These are phyloP conservation scores for Sugiyamaella qingdaonensis DNA, from an alignment of 805 yeast species.

Conservation along the genomic window DNA sequence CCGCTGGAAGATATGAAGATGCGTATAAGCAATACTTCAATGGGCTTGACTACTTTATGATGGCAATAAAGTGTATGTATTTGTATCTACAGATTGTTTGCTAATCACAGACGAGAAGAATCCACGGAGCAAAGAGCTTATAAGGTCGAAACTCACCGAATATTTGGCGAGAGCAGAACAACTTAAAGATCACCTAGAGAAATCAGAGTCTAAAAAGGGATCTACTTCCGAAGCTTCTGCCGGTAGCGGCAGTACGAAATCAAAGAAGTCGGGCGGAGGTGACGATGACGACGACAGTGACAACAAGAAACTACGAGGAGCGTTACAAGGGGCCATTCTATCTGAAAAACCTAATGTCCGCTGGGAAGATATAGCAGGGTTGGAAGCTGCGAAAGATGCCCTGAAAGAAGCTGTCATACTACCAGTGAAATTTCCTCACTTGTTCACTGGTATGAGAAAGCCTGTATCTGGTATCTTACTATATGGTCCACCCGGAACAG, in stretches of 20 bases:
- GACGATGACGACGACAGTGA: constrained; percentile 71
- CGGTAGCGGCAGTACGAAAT: constrained; percentile 54
- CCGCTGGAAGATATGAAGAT: constrained; percentile 84
- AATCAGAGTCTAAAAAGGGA: constrained; percentile 41
- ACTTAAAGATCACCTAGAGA: constrained; percentile 81
- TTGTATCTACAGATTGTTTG: background rate
- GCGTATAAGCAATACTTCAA: constrained; percentile 90
- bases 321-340: constrained; percentile 85
- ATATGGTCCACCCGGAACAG: constrained; percentile 96
- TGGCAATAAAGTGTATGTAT: constrained; percentile 70
- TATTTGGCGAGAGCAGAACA: constrained; percentile 92
- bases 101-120: constrained; percentile 64
- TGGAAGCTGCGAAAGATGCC: constrained; percentile 93
- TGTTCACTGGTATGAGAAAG: constrained; percentile 89
- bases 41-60: constrained; percentile 91
- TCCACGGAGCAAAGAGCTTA: constrained; percentile 80
- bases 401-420: constrained; percentile 94
- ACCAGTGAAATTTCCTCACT: constrained; percentile 93
- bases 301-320: constrained; percentile 83
- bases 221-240: constrained; percentile 52
- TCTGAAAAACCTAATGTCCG: constrained; percentile 87
- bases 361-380: constrained; percentile 96
- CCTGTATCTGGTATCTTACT: constrained; percentile 88
- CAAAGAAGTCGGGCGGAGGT: constrained; percentile 45
- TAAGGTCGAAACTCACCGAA: constrained; percentile 84